Base-by-base conservation (phyloP, 768 basidiomycete genomes). In the Auricularia sp. region DNA sequence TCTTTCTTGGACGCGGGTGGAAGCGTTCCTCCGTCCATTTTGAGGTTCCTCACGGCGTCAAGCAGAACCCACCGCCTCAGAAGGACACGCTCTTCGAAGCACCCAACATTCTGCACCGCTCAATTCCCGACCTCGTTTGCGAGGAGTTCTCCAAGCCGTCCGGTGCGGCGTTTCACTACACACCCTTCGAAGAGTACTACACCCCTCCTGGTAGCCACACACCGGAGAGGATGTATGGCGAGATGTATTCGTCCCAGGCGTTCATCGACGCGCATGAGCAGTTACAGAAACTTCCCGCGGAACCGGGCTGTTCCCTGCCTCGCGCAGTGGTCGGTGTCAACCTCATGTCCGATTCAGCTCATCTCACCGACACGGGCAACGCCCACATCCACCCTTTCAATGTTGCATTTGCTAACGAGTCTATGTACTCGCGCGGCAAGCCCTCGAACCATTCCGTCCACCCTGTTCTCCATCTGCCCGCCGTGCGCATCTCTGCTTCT, bases 401-500 rank as follows among this genome's bases (percentile, higher is more conserved):
- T 29, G 18, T 66, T 2, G 51, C 21, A 0, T 64, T 66, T n/a
- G 65, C 36, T 0, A 66, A 66, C 42, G 47, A 66, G 23, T 66
- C 65, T 14, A 66, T 64, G 62, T 67, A 69, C 16, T 34, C 58
- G 1, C 18, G 23, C 1, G 64, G 36, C 0, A 65, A 67, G n/a
- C 67, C 68, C 0, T 56, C 56, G 0, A 44, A 58, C 3, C 66
- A 66, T 53, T 66, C 69, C 14, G 64, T 61, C 3, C 70, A 72
- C 51, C 71, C 71, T 12, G 42, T 5, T 3, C 56, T 14, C 54
- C 23, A 2, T 7, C 56, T 14, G 44, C 23, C 4, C 16, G 16
- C 29, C 61, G n/a, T n/a, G n/a, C n/a, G n/a, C n/a, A n/a, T n/a
- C n/a, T n/a, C n/a, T n/a, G n/a, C n/a, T n/a, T n/a, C n/a, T n/a